Base-by-base conservation (phyloP, 306 rosid genomes). In the Pterocarpus macrocarpus region DNA sequence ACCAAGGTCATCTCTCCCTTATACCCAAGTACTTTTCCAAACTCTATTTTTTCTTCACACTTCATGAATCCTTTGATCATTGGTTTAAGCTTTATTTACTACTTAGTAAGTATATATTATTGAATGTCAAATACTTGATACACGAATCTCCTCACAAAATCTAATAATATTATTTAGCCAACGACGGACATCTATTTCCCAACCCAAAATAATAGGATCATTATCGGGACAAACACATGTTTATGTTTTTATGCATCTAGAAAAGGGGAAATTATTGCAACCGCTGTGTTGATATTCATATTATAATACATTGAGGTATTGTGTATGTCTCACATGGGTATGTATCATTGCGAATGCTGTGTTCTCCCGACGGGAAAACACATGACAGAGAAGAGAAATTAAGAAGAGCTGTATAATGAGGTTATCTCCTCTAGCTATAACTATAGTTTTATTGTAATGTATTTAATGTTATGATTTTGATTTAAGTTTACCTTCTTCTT, bases 171-270 rank as follows among this genome's bases (percentile, higher is more conserved):
- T 47, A 47, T 10, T 11, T 2, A 16, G 55, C 64, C 55, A 50
- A 12, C 4, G 70, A 76, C 34, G 10, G 53, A 55, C 32, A 53
- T 53, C 30, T 4, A 47, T 22, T 67, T 67, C 39, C 49, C 69
- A 68, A 38, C 68, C 68, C 1, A 58, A 66, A 44, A 43, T 32
- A 7, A 33, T 69, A 53, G 64, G 57, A 81, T 74, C 81, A 47
- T 30, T 56, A 35, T 35, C 33, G 3, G 57, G 76, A 67, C 53
- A 74, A 7, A 75, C 81, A 67, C 65, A 68, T 17, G 76, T 47
- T 81, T 11, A 22, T 75, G 75, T 22, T 62, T 74, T 12, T 43
- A 59, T 17, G 59, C 63, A 56, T 56, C 35, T 81, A 75, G 39
- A 74, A 81, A 28, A 55, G 28, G 70, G 35, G 47, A 45, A 71